Conservation (phyloP, 225 moss, liverwort and hornwort species). For the Pleurozium schreberi region DNA sequence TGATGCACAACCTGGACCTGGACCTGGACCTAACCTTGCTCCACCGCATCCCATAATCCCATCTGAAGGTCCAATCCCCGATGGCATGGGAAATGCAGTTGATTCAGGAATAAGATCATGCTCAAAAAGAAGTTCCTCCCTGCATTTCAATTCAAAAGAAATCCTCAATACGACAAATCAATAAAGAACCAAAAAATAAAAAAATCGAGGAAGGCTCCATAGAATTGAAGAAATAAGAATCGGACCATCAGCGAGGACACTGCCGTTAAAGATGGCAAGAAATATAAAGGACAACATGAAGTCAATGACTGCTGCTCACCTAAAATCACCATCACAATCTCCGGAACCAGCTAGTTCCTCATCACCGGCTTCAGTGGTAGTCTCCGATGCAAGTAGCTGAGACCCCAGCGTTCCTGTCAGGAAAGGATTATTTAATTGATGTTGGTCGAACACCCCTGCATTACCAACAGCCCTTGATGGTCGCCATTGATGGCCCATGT, state of each 20-base stretch:
- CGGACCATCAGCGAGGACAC: background rate
- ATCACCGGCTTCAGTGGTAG: conserved; percentile 34
- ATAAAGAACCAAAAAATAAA: background rate
- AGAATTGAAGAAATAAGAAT: background rate
- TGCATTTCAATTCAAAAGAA: conserved; percentile 7
- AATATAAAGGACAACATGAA: background rate
- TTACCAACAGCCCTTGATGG: conserved; percentile 2
- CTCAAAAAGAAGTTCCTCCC: conserved; percentile 43
- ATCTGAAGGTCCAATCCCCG: conserved; percentile 29
- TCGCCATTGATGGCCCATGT: conserved; percentile 21
- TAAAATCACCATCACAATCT: conserved; percentile 44
- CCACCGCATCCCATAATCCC: conserved; percentile 49
- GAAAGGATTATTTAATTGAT: conserved; percentile 2
- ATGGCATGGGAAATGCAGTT: conserved; percentile 16
- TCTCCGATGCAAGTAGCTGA: conserved; percentile 21
- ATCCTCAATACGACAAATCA: background rate
- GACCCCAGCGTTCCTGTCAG: conserved; percentile 18
- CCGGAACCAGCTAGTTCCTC: conserved; percentile 35
- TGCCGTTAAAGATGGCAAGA: background rate
- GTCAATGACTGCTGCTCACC: conserved; percentile 8
- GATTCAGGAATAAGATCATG: conserved; percentile 32
- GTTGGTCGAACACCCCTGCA: conserved; percentile 21
- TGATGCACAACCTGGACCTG: conserved; percentile 22
- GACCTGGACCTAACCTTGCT: conserved; percentile 46
- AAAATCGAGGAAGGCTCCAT: background rate